phyloP scores from a whole-genome alignment of 208 protist genomes.

The Wallacemonas sp. region DNA sequence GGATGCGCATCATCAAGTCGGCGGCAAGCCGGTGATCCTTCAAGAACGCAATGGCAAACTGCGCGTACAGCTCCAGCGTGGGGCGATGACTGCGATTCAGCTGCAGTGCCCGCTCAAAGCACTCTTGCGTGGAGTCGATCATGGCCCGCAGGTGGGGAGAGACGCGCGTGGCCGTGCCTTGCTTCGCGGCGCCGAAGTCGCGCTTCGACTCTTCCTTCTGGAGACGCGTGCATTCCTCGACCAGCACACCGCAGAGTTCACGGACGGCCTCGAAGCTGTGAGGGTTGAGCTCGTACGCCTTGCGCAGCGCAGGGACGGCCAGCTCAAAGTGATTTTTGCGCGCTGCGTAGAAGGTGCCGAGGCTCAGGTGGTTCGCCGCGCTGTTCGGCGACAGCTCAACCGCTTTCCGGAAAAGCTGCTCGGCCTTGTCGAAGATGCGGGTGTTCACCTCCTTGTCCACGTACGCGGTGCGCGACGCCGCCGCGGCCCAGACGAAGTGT shows the following conservation, averaged over 20 bases:
- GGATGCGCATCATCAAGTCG: constrained; percentile 38
- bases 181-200: constrained; percentile 22
- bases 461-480: constrained; percentile 33
- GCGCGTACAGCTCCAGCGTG: constrained; percentile 60
- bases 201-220: constrained; percentile 35
- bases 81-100: constrained; percentile 39
- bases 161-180: neutral
- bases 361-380: constrained; percentile 37
- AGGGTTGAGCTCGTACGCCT: constrained; percentile 54
- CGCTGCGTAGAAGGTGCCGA: constrained; percentile 70
- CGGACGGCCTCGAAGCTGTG: constrained; percentile 56
- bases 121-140: constrained; percentile 35
- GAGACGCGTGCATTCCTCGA: constrained; percentile 61
- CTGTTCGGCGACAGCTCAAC: constrained; percentile 46
- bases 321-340: constrained; percentile 64
- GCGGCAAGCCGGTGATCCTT: constrained; percentile 48
- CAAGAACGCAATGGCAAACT: constrained; percentile 66
- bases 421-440: constrained; percentile 47
- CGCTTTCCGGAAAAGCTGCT: constrained; percentile 49
- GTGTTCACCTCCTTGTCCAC: constrained; percentile 34
- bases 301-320: constrained; percentile 54
- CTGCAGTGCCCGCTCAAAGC: constrained; percentile 43
- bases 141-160: constrained; percentile 40
- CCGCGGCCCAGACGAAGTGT: constrained; percentile 62
- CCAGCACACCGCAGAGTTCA: constrained; percentile 46